Conservation (phyloP, 164 flowering plant genomes). For the Kalanchoe fedtschenkoi region DNA sequence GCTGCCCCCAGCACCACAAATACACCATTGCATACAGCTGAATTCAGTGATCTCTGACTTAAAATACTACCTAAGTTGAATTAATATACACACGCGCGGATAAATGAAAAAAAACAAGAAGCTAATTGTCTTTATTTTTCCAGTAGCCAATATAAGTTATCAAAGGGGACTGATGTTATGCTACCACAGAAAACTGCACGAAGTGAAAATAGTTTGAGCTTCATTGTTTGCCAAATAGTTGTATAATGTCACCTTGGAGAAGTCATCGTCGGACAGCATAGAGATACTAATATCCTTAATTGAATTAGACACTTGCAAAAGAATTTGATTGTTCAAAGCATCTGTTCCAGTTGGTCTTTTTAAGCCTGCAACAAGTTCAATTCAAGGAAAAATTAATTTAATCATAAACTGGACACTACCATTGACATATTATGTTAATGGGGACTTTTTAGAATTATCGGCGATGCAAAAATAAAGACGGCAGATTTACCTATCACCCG, state of each 20-base stretch:
- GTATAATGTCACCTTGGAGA: constrained; percentile 22
- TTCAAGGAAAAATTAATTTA: background rate
- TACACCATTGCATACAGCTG: no score
- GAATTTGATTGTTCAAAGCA: constrained; percentile 7
- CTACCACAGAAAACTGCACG: background rate
- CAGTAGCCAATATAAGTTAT: no score
- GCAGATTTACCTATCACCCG: constrained; percentile 21
- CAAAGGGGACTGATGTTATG: background rate
- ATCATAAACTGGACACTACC: background rate
- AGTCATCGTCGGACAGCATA: constrained; percentile 30
- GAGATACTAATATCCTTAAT: constrained; percentile 17
- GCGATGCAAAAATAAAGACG: background rate
- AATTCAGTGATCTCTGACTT: no score
- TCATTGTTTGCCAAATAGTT: background rate
- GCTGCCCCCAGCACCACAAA: no score
- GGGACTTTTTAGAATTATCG: background rate
- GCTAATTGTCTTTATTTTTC: no score
- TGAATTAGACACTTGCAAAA: constrained; percentile 20
- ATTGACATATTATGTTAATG: background rate
- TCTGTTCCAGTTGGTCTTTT: constrained; percentile 5
- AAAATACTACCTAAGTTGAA: background rate
- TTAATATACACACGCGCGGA: no score
- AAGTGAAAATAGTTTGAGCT: background rate
- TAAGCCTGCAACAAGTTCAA: background rate
- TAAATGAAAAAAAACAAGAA: no score